Evolutionary conservation across 768 basidiomycete species (phyloP), one percentile per base, ranked within the genome.

Genomic region (Xerocomus potaroensis): DNA sequence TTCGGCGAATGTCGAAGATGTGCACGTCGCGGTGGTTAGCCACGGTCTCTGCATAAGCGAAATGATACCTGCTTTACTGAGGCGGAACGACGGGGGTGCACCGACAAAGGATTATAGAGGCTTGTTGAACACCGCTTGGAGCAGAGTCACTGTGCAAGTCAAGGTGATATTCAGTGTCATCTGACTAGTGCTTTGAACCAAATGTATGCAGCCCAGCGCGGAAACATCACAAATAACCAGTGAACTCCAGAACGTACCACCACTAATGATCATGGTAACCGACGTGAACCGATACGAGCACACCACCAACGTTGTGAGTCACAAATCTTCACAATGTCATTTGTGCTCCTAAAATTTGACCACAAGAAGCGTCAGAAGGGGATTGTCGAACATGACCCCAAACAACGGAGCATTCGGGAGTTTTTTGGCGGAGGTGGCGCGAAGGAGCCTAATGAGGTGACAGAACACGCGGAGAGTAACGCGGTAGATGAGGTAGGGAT

Each of bases 311-410:
- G 65, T 89, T 21, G 87, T 87, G 47, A 60, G 82, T 70, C 16
- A 9, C 16, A 15, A n/a, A 22, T 19, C 24, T 39, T 40, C 24
- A 31, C 11, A 14, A 26, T 33, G 7, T 8, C 32, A 22, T 15
- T 16, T 27, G 35, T 21, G 41, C 30, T 46, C 11, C 27, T 47
- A 32, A 58, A 35, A 40, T 23, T 46, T 69, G 67, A 60, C 61
- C 42, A 35, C 41, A 50, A 78, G 77, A 74, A 69, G 38, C 79
- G 89, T 4, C 89, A 92, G 62, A 78, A 74, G 49, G 87, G 87
- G 3, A 88, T 91, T 1, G 83, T 89, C 37, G 83, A 83, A 1
- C 76, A 84, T 59, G 90, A 93, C 58, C 79, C 81, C 24, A 79
- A 78, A 48, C 90, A 94, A 61, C 73, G 77, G 51, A 80, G 84